Percentiles rank a stretch among this genome's conserved stretches.
These are phyloP conservation scores for Echites panduratus DNA, from an alignment of 257 asterid genomes.

Conservation along the genomic window DNA sequence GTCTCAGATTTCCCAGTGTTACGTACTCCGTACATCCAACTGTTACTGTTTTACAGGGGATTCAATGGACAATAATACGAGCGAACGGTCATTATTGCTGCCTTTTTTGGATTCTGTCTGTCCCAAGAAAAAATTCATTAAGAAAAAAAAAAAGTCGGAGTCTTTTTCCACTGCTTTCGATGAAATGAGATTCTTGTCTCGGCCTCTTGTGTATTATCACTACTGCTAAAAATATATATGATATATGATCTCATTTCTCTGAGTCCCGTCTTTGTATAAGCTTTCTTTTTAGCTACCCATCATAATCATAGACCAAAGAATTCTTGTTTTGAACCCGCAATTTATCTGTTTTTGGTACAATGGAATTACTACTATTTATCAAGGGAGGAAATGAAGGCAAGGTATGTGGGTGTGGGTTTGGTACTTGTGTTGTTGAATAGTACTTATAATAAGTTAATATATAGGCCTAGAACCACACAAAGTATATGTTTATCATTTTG, in stretches of 20 bases:
- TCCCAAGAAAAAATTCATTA: not conserved
- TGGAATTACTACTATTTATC: too few species aligned
- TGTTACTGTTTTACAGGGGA: not conserved
- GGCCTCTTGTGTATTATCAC: not conserved
- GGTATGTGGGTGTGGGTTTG: too few species aligned
- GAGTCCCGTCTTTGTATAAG: not conserved
- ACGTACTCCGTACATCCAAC: constrained; percentile 6
- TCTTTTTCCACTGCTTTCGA: not conserved
- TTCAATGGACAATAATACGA: not conserved
- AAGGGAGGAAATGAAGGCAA: too few species aligned
- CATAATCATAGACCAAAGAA: too few species aligned
- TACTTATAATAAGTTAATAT: too few species aligned
- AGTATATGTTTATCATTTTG: too few species aligned
- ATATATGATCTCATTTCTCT: not conserved
- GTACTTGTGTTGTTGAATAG: not conserved
- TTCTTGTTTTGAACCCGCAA: too few species aligned
- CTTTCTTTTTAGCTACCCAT: too few species aligned
- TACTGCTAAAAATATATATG: too few species aligned
- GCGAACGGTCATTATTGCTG: not conserved
- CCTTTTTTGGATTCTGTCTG: not conserved
- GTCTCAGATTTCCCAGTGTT: not conserved
- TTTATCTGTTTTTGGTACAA: too few species aligned
- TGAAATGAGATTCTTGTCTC: not conserved
- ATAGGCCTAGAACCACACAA: not conserved
- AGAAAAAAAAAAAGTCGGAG: too few species aligned